Conservation (phyloP, 2,329 filamentous ascomycete genomes). For the Triangularia setosa region DNA sequence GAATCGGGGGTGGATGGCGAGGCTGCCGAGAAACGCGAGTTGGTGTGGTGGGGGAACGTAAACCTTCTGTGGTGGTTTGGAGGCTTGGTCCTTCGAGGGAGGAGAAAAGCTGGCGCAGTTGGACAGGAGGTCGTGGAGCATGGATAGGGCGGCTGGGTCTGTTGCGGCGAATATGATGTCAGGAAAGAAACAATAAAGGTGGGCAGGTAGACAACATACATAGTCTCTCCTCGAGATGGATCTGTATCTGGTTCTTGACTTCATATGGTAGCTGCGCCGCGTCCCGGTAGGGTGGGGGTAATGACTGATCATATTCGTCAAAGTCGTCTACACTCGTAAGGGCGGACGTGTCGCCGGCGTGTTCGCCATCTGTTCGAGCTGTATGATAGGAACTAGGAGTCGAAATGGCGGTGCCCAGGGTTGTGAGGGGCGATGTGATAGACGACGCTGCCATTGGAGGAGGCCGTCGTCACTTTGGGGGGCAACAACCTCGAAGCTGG, state of each 20-base stretch:
- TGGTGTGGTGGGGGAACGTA: slow-evolving; percentile 68
- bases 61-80: background rate
- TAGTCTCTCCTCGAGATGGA: slow-evolving; percentile 72
- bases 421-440: slow-evolving; percentile 22
- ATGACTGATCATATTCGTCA: background rate
- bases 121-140: slow-evolving; percentile 61
- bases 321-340: slow-evolving; percentile 20
- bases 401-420: slow-evolving; percentile 17
- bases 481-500: background rate
- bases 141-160: slow-evolving; percentile 57
- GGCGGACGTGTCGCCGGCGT: slow-evolving; percentile 15
- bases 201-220: slow-evolving; percentile 25
- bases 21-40: slow-evolving; percentile 71
- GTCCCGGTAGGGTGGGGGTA: slow-evolving; percentile 43
- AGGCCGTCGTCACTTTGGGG: background rate
- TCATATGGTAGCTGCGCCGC: slow-evolving; percentile 57
- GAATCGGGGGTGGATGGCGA: slow-evolving; percentile 75
- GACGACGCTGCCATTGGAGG: slow-evolving; percentile 11
- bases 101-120: slow-evolving; percentile 41
- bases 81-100: slow-evolving; percentile 18
- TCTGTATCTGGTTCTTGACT: slow-evolving; percentile 62
- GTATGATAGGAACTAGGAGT: slow-evolving; percentile 24
- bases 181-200: background rate
- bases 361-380: slow-evolving; percentile 8
- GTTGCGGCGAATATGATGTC: slow-evolving; percentile 3